These are phyloP conservation scores for Phyllachora maydis DNA, from an alignment of 2,329 filamentous ascomycete genomes.

Conservation along the genomic window DNA sequence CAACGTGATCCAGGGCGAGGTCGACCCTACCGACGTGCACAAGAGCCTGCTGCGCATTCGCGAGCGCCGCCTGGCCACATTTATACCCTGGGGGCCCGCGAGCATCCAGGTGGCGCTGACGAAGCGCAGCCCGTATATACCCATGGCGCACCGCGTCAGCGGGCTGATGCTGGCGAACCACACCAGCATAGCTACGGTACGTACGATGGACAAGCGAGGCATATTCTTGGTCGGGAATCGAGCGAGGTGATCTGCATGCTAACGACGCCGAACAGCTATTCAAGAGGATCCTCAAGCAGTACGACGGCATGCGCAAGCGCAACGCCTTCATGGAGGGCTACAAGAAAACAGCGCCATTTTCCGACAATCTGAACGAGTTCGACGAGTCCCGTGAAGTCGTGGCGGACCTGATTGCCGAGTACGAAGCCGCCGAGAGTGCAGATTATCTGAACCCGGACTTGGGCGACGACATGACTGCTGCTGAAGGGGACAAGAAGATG, in stretches of 20 bases:
- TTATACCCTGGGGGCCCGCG: conserved; percentile 95
- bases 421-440: conserved; percentile 81
- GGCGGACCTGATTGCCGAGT: conserved; percentile 76
- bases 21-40: conserved; percentile 94
- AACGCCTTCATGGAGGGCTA: conserved; percentile 95
- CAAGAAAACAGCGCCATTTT: conserved; percentile 86
- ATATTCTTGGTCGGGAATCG: neutral
- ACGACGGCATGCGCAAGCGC: conserved; percentile 83
- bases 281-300: conserved; percentile 80
- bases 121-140: conserved; percentile 89
- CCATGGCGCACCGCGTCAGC: conserved; percentile 83
- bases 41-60: conserved; percentile 93
- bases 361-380: conserved; percentile 82
- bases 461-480: conserved; percentile 28
- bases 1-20: conserved; percentile 97
- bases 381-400: conserved; percentile 89
- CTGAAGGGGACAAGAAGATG: conserved; percentile 29
- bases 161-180: conserved; percentile 97
- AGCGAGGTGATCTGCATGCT: neutral
- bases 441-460: conserved; percentile 69
- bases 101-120: conserved; percentile 95
- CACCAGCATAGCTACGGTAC: conserved; percentile 78
- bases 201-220: too few relatives aligned
- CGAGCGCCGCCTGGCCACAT: conserved; percentile 80
- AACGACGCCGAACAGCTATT: conserved; percentile 38